Evolutionary conservation across 164 flowering plant genomes (phyloP).

Genomic region (Cinnamomum chago): DNA sequence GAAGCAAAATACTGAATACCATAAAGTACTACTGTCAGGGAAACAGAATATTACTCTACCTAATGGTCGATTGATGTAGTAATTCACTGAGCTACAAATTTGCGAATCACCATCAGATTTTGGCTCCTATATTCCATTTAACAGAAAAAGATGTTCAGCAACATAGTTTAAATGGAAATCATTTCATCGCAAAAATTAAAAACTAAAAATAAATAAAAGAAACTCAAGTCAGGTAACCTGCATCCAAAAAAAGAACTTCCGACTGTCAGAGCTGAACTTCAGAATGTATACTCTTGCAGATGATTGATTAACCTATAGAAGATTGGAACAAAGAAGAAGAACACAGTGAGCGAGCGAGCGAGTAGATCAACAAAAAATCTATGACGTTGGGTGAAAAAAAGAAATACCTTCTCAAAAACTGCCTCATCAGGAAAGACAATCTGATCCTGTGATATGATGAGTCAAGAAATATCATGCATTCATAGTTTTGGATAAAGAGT

Average conservation of each 20-base stretch:
- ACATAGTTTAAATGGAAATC: neutral
- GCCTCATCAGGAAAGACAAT: slow-evolving; percentile 94
- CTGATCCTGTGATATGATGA: slow-evolving; percentile 59
- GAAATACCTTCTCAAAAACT: slow-evolving; percentile 84
- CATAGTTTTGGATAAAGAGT: neutral
- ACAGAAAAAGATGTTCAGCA: slow-evolving; percentile 10
- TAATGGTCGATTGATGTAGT: slow-evolving; percentile 63
- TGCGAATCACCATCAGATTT: slow-evolving; percentile 56
- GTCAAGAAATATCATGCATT: slow-evolving; percentile 41
- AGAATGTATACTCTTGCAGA: slow-evolving; percentile 85
- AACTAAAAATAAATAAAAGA: neutral
- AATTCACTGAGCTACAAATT: slow-evolving; percentile 68
- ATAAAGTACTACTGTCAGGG: neutral
- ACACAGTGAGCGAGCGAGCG: neutral
- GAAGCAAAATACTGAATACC: neutral
- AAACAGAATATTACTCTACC: slow-evolving; percentile 32
- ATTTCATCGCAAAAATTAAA: neutral
- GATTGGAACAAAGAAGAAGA: slow-evolving; percentile 4
- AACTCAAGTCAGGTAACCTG: slow-evolving; percentile 46
- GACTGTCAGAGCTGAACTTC: slow-evolving; percentile 82
- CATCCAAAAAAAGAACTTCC: slow-evolving; percentile 95
- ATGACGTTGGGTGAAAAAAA: too few species aligned
- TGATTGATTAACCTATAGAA: slow-evolving; percentile 68
- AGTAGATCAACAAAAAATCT: neutral
- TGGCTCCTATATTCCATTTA: slow-evolving; percentile 60